Conservation (phyloP, 2,329 filamentous ascomycete species). For the Aspergillus fumigatus region DNA sequence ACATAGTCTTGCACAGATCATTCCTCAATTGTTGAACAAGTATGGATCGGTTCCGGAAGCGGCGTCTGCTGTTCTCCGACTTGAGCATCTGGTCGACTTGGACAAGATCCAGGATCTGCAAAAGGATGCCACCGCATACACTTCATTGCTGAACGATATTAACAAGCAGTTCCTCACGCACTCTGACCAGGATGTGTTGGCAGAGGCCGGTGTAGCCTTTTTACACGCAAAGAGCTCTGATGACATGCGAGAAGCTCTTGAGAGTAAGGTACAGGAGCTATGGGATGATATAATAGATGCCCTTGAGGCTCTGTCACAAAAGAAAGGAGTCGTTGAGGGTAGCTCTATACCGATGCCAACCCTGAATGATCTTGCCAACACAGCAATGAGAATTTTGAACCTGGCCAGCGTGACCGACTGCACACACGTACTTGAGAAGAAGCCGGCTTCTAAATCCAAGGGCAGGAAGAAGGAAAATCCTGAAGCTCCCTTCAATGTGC, state of each 20-base stretch:
- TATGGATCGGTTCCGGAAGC: constrained; percentile 87
- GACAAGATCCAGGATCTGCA: constrained; percentile 84
- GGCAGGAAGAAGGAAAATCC: constrained; percentile 35
- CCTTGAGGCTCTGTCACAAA: constrained; percentile 66
- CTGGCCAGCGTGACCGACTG: constrained; percentile 76
- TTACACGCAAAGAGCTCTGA: constrained; percentile 81
- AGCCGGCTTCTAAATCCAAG: constrained; percentile 29
- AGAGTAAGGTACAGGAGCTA: constrained; percentile 71
- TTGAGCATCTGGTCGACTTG: constrained; percentile 82
- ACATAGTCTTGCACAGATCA: constrained; percentile 68
- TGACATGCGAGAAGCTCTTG: constrained; percentile 80
- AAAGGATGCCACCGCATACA: constrained; percentile 77
- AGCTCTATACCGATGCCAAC: constrained; percentile 63
- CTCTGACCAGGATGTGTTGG: constrained; percentile 76
- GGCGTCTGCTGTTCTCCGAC: constrained; percentile 75
- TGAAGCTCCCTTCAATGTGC: constrained; percentile 56
- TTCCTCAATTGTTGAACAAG: constrained; percentile 84
- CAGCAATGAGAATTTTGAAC: constrained; percentile 74
- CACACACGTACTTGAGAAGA: constrained; percentile 66
- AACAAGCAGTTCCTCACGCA: constrained; percentile 93
- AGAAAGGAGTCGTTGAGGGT: constrained; percentile 66
- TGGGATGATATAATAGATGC: constrained; percentile 81
- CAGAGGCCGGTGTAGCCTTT: constrained; percentile 76
- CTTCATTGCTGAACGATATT: constrained; percentile 80
- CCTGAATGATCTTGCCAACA: constrained; percentile 67